Evolutionary conservation across 2,329 filamentous ascomycete species (phyloP), one percentile per base, ranked within the genome.

Genomic region (Ilyonectria destructans): DNA sequence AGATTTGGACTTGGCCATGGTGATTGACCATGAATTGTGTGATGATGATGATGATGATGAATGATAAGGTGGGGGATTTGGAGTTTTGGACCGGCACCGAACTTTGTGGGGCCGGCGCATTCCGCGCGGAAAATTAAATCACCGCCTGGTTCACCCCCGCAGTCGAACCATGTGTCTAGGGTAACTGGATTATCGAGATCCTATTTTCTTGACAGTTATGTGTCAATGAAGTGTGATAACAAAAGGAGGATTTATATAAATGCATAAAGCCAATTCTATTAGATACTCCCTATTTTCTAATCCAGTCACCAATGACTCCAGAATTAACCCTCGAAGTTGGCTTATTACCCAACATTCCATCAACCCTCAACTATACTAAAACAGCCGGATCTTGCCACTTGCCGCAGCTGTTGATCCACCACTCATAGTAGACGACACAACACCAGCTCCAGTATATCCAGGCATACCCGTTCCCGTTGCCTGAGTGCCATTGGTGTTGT

Each of bases 391-490:
- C 76, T 77, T 82, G 63, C 73, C 75, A n/a, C 76, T 78, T 67
- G 68, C 21, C 15, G 40, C 19, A 64, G 67, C 40, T 70, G 48
- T 23, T 45, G 57, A 17, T 52, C 67, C 23, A 58, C 56, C 15
- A 23, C 71, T 66, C 33, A 73, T 65, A 13, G 68, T 69, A 56
- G 67, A 68, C 12, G 67, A 51, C 6, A 56, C 48, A 17, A 77
- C 79, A 37, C 17, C 40, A n/a, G 80, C 78, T 55, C 82, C 82
- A 5, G 77, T 81, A 64, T 88, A 87, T 12, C 74, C 71, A 2
- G 62, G 19, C 19, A 68, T 71, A 10, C 80, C 84, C 9, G 85
- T 88, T 71, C 88, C 88, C 4, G 88, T 90, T 58, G 83, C 74
- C 1, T 74, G 78, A 0, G 78, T 79, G 43, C 81, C 81, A 13